A percentile compares a stretch with the other conserved stretches of the same genome.
These are phyloP conservation scores for Agaricales sp. DNA, from an alignment of 1,284 basidiomycete genomes.

Conservation along the genomic window DNA sequence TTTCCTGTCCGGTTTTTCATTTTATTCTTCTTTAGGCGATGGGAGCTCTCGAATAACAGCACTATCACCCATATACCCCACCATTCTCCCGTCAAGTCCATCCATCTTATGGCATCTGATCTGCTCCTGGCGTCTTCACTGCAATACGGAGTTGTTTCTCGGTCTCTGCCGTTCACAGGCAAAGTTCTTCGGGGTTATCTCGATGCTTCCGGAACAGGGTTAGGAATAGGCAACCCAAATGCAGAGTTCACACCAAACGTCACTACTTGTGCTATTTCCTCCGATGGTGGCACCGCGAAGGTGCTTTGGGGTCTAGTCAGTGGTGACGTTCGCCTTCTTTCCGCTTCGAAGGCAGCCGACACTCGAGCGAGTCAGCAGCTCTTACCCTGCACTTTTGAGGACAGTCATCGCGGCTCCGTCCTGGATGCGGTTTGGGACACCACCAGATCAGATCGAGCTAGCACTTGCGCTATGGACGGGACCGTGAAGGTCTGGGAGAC, in stretches of 20 bases:
- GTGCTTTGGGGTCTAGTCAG: constrained; percentile 70
- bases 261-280: constrained; percentile 42
- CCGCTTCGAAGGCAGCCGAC: constrained; percentile 49
- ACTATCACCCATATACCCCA: constrained; percentile 55
- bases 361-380: constrained; percentile 28
- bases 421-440: constrained; percentile 40
- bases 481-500: constrained; percentile 61
- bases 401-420: constrained; percentile 45
- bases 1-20: constrained; percentile 2
- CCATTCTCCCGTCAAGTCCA: constrained; percentile 39
- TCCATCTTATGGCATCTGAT: constrained; percentile 44
- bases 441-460: constrained; percentile 21
- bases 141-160: constrained; percentile 64
- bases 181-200: constrained; percentile 66
- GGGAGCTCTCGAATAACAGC: constrained; percentile 55
- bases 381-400: background rate
- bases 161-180: constrained; percentile 64
- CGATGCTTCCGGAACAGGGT: constrained; percentile 52
- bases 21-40: constrained; percentile 40
- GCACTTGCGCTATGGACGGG: constrained; percentile 54
- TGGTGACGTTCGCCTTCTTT: constrained; percentile 61
- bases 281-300: constrained; percentile 58
- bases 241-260: constrained; percentile 67
- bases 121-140: constrained; percentile 59
- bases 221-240: constrained; percentile 67